Evolutionary conservation across 805 yeast genomes (phyloP).

Genomic region (Isabelozyma heimii): DNA sequence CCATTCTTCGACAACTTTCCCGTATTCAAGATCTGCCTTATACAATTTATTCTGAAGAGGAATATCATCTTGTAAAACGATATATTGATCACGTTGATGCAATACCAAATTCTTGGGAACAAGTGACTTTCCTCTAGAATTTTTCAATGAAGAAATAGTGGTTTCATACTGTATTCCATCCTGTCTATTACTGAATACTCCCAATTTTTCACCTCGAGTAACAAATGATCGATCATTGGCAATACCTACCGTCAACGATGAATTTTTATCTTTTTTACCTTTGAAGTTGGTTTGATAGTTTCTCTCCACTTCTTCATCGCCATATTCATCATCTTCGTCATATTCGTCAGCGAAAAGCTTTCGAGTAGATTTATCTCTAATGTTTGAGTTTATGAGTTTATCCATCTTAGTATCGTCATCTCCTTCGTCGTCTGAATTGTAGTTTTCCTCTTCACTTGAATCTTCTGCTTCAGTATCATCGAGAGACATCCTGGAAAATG

Average conservation of each 20-base stretch:
- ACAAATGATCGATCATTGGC: conserved; percentile 74
- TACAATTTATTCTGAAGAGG: conserved; percentile 43
- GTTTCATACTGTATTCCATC: conserved; percentile 58
- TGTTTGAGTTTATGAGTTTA: background rate
- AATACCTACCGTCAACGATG: conserved; percentile 67
- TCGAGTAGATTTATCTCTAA: conserved; percentile 3
- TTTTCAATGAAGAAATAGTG: conserved; percentile 59
- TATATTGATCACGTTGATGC: conserved; percentile 67
- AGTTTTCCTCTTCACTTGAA: conserved; percentile 25
- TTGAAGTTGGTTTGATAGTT: conserved; percentile 15
- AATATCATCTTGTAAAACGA: conserved; percentile 50
- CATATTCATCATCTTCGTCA: conserved; percentile 27
- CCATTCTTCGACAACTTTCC: conserved; percentile 88
- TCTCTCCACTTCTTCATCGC: conserved; percentile 36
- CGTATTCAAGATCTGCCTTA: conserved; percentile 77
- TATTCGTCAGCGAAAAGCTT: conserved; percentile 8
- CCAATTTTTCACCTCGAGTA: conserved; percentile 73
- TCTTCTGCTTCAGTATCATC: conserved; percentile 16
- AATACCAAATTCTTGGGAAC: conserved; percentile 70
- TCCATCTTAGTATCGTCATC: conserved; percentile 6
- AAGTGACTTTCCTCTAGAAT: conserved; percentile 45
- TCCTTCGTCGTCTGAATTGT: conserved; percentile 23
- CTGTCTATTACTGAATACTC: conserved; percentile 68
- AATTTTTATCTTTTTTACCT: conserved; percentile 45
- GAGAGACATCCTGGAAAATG: conserved; percentile 41